Conservation (phyloP, 371 early-diverging fungal species). For the Smittium culicis region DNA sequence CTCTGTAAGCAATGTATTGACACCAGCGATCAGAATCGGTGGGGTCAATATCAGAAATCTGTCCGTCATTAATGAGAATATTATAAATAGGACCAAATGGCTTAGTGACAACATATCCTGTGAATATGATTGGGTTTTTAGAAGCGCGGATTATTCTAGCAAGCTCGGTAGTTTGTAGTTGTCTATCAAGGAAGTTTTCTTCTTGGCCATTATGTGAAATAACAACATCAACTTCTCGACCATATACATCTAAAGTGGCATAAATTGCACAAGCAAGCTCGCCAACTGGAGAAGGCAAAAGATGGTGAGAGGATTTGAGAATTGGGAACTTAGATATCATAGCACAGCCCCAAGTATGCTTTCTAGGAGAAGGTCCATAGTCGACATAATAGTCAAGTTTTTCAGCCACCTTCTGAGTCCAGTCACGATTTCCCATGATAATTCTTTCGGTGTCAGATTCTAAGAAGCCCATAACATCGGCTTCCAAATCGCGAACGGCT, state of each 20-base stretch:
- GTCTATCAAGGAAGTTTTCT: constrained; percentile 59
- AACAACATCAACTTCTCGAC: constrained; percentile 64
- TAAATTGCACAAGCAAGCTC: constrained; percentile 76
- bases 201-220: constrained; percentile 76
- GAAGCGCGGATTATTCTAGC: constrained; percentile 60
- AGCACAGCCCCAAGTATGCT: constrained; percentile 77
- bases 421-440: constrained; percentile 76
- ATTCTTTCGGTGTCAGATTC: constrained; percentile 68
- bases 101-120: constrained; percentile 68
- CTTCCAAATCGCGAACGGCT: constrained; percentile 55
- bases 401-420: constrained; percentile 65
- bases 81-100: constrained; percentile 51
- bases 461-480: constrained; percentile 69
- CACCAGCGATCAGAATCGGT: constrained; percentile 73
- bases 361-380: constrained; percentile 68
- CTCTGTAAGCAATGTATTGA: constrained; percentile 66
- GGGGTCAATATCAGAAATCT: constrained; percentile 60
- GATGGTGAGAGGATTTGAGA: constrained; percentile 48
- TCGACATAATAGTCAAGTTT: constrained; percentile 61
- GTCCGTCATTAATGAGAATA: constrained; percentile 46
- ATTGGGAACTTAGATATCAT: constrained; percentile 78
- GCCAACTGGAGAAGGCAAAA: constrained; percentile 66
- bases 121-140: constrained; percentile 58
- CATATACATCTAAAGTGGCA: constrained; percentile 68
- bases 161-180: constrained; percentile 61